Evolutionary conservation across 2,329 filamentous ascomycete species (phyloP), one percentile per base, ranked within the genome.

Genomic region (Stachybotrys echinatus): DNA sequence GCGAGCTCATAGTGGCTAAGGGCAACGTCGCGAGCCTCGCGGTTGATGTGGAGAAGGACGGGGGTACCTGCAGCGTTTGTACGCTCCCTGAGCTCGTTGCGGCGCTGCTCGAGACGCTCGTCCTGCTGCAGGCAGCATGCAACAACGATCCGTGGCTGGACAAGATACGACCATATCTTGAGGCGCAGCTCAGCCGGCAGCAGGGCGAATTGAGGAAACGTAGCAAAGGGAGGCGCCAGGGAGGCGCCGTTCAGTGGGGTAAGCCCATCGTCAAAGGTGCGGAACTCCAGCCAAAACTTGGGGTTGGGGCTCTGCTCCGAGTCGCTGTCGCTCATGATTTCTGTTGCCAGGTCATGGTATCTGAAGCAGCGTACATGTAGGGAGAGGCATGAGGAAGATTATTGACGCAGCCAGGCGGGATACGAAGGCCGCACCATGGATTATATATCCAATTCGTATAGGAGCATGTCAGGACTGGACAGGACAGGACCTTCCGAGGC

Each of bases 111-210:
- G 14, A 68, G 58, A 4, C 51, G 54, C 42, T 60, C 51, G 50
- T 62, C 61, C 39, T 61, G 61, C 50, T 69, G 62, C 52, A 74
- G 59, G 58, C 74, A 77, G 50, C 71, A 69, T 22, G 67, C 66
- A 7, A 71, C 61, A 42, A 77, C 57, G 53, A 77, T 66, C 51
- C 75, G 73, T 23, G 74, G 74, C 52, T 65, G 67, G 46, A 77
- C 58, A 44, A 75, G 59, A 46, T 60, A 64, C 49, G 68, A 65
- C 75, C 75, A 79, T 54, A 79, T 66, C 59, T 70, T 68, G 48
- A 76, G 63, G 45, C 76, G 74, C 48, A 79, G 67, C 61, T 79
- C 75, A 22, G 68, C 49, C 2, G 75, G 75, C 7, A 77, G 66
- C 43, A 50, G 59, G 18, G 57, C 51, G 58, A 78, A 78, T 40